Base-by-base conservation (phyloP, 345 rosid genomes). In the Orychophragmus violaceus region DNA sequence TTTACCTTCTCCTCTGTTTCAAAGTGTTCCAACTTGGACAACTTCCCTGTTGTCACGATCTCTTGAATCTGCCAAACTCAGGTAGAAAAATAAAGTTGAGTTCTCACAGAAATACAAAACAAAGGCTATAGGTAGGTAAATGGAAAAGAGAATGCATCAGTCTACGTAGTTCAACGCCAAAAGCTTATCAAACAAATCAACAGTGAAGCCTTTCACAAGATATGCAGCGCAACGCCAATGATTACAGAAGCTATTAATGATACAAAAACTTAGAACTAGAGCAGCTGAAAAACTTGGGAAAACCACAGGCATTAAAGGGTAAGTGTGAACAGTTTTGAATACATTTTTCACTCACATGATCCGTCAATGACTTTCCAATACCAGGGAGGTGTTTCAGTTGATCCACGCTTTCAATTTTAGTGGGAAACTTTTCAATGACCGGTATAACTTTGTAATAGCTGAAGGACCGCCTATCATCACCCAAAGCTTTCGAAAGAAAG, bases 291-390 rank as follows among this genome's bases (percentile, higher is more conserved):
- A 64, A 24, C 14, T 32, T 19, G 22, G 27, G 51, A 24, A 36
- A 10, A 23, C 23, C 48, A 49, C 14, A 39, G 19, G 67, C 27
- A 41, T 30, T 36, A 8, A 29, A 60, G 46, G 35, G 39, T 24
- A 32, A 48, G 19, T 14, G 50, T 48, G 4, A 46, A 28, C 35
- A 46, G 2, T 62, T 41, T 30, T 8, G 46, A 57, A 39, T 28
- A 39, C n/a, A n/a, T 17, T 18, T 51, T 53, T n/a, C 37, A 52
- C 99, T 85, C 67, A 94, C 99, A 83, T 94, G 97, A 73, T 94
- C 95, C 78, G 77, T 86, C 87, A 94, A n/a, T 7, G 99, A 84
- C 83, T 90, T 94, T 32, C 99, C 99, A 74, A 94, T 90, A 44
- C 91, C 86, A 60, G 99, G 92, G 58, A 88, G 85, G 68, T 80